Base-by-base conservation (phyloP, 495 filamentous ascomycete species). In the Podospora fimiseda region DNA sequence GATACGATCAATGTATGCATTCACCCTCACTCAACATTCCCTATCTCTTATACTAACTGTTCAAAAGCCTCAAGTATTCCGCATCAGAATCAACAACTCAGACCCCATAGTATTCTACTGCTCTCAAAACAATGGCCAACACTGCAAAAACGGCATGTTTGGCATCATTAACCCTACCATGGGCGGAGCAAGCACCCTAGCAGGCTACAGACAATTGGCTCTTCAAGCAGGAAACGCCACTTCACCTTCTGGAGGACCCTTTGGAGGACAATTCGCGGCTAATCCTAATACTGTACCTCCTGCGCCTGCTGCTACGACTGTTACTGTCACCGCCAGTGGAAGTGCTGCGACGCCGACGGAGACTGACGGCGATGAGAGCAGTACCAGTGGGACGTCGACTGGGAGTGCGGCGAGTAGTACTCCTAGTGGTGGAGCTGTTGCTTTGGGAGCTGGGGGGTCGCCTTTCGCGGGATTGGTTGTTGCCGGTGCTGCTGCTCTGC, bases 61-160 rank as follows among this genome's bases (percentile, higher is more conserved):
- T 18, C 16, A 41, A 27, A 40, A 69, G 68, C 18, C 39, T 53
- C 49, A 69, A 50, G 59, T 69, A 33, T 84, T 79, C 53, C 70
- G 70, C 16, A 51, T 81, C 30, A 76, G 64, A 5, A 59, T 81
- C 42, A 80, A 75, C 55, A 64, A 76, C 59, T 80, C 76, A 9
- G 58, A 73, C 14, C 78, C 80, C 1, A 68, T 80, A 43, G 76
- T 74, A 61, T 72, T 73, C 53, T 84, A 83, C 63, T 82, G 80
- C 65, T 68, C 70, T 18, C 64, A 66, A 38, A 65, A 65, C 52
- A 63, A 48, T 11, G 63, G 58, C 22, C 45, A 59, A 23, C 65
- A 70, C 58, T 71, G 68, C 61, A 52, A 52, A 11, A 57, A 60
- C 36, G 65, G 68, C 58, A 70, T 70, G 68, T 60, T 61, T 18